Percentiles rank a stretch among this genome's conserved stretches.
These are phyloP conservation scores for Rasamsonia emersonii DNA, from an alignment of 2,329 filamentous ascomycete genomes.

Conservation along the genomic window DNA sequence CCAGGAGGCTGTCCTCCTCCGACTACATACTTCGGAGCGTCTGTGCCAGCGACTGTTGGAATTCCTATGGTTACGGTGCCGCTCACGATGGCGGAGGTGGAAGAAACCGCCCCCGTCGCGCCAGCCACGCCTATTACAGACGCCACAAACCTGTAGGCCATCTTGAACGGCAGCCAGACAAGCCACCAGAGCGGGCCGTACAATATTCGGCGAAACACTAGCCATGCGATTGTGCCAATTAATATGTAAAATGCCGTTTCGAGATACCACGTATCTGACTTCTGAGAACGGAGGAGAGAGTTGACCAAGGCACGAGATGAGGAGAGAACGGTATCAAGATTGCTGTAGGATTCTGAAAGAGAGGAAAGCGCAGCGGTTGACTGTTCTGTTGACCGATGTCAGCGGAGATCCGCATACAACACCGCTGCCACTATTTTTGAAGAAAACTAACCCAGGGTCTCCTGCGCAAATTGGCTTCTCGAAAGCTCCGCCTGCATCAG, in stretches of 20 bases:
- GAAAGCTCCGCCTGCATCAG: conserved; percentile 78
- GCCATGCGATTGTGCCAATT: conserved; percentile 67
- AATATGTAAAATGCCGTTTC: conserved; percentile 83
- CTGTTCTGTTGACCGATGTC: conserved; percentile 43
- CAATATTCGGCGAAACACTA: conserved; percentile 72
- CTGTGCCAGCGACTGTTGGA: conserved; percentile 7
- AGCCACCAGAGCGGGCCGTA: conserved; percentile 91
- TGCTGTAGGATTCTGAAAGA: conserved; percentile 71
- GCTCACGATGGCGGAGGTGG: conserved; percentile 9
- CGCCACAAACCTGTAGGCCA: conserved; percentile 53
- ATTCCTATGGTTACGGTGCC: conserved; percentile 14
- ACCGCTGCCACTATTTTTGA: neutral
- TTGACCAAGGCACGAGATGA: conserved; percentile 67
- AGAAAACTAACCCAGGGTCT: conserved; percentile 54
- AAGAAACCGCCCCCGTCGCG: conserved; percentile 18
- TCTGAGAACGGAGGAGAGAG: conserved; percentile 75
- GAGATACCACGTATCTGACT: conserved; percentile 97
- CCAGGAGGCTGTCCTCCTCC: conserved; percentile 4
- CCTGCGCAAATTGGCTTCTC: conserved; percentile 79
- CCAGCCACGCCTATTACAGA: conserved; percentile 48
- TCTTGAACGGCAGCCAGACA: conserved; percentile 69
- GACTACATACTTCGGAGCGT: conserved; percentile 4
- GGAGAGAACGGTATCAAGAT: conserved; percentile 66
- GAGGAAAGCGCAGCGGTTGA: conserved; percentile 74
- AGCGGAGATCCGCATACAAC: conserved; percentile 7